These are phyloP conservation scores for Bryoerythrophyllum caledonicum DNA, from an alignment of 225 moss, liverwort and hornwort species.

Conservation along the genomic window DNA sequence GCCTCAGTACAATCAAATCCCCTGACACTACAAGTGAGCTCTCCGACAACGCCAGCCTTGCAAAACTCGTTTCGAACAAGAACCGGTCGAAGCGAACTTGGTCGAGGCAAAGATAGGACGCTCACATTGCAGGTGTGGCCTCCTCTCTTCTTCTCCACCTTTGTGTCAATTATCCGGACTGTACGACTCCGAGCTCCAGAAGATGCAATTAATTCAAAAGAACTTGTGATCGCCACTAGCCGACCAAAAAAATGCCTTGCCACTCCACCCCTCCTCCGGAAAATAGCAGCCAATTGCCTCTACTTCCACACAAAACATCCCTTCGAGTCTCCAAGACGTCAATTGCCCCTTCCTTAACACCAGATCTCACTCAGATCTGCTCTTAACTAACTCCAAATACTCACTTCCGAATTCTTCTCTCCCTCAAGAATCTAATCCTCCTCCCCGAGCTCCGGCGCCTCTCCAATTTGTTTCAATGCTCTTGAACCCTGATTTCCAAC, in stretches of 20 bases:
- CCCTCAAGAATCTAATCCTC: not conserved
- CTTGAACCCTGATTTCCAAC: too few species aligned
- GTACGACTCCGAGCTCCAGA: slow-evolving; percentile 27
- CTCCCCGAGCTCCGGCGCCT: too few species aligned
- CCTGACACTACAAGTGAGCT: not conserved
- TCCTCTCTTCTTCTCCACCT: not conserved
- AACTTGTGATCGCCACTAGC: slow-evolving; percentile 24
- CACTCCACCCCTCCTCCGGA: too few species aligned
- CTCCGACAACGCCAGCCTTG: too few species aligned
- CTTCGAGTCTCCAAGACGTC: not conserved
- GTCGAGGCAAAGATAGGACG: too few species aligned
- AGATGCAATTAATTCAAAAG: slow-evolving; percentile 19
- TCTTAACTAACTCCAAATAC: not conserved
- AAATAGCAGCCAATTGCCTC: slow-evolving; percentile 7
- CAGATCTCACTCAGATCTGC: slow-evolving; percentile 50
- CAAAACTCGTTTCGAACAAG: too few species aligned
- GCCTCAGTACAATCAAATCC: slow-evolving; percentile 16
- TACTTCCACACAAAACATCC: not conserved
- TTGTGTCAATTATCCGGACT: slow-evolving; percentile 29
- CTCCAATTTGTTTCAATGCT: too few species aligned
- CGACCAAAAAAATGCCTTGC: slow-evolving; percentile 11
- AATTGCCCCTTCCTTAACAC: not conserved
- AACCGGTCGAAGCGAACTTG: not conserved
- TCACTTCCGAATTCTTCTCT: not conserved
- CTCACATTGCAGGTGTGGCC: not conserved